Base-by-base conservation (phyloP, 441 rosid species). In the Croton laevigatus region DNA sequence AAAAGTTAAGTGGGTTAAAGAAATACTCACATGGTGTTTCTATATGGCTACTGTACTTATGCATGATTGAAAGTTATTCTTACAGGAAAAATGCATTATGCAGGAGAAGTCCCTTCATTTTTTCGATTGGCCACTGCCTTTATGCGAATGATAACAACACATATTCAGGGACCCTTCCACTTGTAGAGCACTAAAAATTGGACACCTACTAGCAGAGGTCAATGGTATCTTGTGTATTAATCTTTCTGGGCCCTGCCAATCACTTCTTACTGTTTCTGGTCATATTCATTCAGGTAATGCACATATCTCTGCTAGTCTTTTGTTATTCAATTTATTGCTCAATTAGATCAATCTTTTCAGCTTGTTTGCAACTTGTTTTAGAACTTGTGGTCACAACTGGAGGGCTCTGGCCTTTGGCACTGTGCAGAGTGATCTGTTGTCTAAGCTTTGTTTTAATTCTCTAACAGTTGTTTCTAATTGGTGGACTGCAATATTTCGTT, bases 161-260 rank as follows among this genome's bases (percentile, higher is more conserved):
- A 59, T 59, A 42, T 58, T 72, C 48, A 53, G 69, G 79, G 83
- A 73, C 75, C 81, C 78, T 75, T 70, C 85, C 86, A 86, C 87
- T 80, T 72, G 79, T 71, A 67, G 55, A 76, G 83, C 85, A 85
- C 87, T 85, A 66, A 75, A 72, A 59, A 60, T 66, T 71, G 73
- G 84, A 78, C 71, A 66, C 76, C 81, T 76, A 73, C 58, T 62
- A 59, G 70, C 61, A 68, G 78, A 79, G 80, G 83, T 83, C 86
- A 80, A 82, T 75, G 81, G 67, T 71, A 79, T 80, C 76, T 77
- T 72, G 54, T 71, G 73, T 72, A 68, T 73, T 48, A 77, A 82
- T 79, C 83, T 54, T 66, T 54, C 19, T 81, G 86, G 86, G 82
- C 77, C 87, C 83, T 72, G 59, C 68, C 52, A 62, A 76, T 81